These are phyloP conservation scores for Kregervanrija pseudodelftensis DNA, from an alignment of 805 yeast genomes.

Conservation along the genomic window DNA sequence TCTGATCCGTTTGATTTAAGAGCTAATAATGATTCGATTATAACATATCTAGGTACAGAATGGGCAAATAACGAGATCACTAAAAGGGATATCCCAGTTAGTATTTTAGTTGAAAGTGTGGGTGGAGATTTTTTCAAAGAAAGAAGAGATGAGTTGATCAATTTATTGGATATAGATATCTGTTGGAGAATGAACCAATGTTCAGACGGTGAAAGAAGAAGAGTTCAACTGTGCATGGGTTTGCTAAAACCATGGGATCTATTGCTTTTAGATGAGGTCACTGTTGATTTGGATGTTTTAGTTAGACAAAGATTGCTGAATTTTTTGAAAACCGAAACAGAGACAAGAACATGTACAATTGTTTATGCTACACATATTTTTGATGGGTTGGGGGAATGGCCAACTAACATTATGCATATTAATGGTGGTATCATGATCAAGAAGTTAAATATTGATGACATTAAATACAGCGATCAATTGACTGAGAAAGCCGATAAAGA, in stretches of 20 bases:
- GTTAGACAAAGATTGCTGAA: constrained; percentile 70
- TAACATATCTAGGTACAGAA: constrained; percentile 88
- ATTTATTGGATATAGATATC: constrained; percentile 77
- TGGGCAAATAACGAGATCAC: constrained; percentile 94
- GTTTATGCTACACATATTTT: constrained; percentile 95
- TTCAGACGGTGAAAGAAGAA: constrained; percentile 90
- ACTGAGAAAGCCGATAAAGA: constrained; percentile 11
- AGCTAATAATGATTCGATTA: constrained; percentile 13
- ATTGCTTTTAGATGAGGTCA: constrained; percentile 88
- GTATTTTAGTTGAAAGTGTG: constrained; percentile 66
- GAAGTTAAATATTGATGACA: constrained; percentile 28
- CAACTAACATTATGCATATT: constrained; percentile 74
- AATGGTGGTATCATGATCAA: constrained; percentile 52
- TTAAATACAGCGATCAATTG: constrained; percentile 25
- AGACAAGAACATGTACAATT: constrained; percentile 60
- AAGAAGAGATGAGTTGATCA: constrained; percentile 68
- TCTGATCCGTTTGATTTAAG: constrained; percentile 64
- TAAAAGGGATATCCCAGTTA: constrained; percentile 84
- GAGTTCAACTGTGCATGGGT: constrained; percentile 94
- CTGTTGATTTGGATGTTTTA: constrained; percentile 91
- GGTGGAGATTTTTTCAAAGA: constrained; percentile 71
- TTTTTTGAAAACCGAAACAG: constrained; percentile 71
- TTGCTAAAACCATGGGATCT: constrained; percentile 84
- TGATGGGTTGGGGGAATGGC: constrained; percentile 91
- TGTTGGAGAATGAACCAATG: constrained; percentile 89